phyloP scores from a whole-genome alignment of 768 basidiomycete species.

The Boletus subparvulus region DNA sequence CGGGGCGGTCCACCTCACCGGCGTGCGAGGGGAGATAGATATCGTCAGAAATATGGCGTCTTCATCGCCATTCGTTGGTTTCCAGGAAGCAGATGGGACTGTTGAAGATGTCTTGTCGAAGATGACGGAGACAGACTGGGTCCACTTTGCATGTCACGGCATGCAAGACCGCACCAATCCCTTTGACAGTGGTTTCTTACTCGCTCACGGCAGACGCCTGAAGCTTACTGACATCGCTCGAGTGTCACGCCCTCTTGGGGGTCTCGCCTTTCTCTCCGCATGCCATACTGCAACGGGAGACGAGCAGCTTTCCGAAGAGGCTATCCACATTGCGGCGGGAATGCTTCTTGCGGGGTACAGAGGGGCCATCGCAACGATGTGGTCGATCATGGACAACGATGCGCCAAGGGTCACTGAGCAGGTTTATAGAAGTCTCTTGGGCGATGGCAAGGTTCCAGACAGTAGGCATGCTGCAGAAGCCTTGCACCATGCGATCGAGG shows the following conservation, averaged over 20 bases:
- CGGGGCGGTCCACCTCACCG: background rate
- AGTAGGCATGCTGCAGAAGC: no score
- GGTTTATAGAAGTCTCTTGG: no score
- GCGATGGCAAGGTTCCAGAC: no score
- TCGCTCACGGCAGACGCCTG: background rate
- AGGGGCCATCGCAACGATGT: no score
- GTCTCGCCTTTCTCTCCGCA: slow-evolving; percentile 26
- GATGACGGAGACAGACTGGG: slow-evolving; percentile 3
- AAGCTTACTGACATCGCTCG: background rate
- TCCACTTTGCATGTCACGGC: slow-evolving; percentile 36
- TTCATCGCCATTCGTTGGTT: background rate
- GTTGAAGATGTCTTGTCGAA: background rate
- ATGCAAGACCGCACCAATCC: slow-evolving; percentile 20
- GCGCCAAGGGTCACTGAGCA: no score
- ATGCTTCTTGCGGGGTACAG: no score
- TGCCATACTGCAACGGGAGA: background rate
- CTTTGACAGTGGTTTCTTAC: slow-evolving; percentile 18
- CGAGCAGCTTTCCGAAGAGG: background rate
- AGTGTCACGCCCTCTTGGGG: slow-evolving; percentile 6
- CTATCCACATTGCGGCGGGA: no score
- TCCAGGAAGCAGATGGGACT: background rate
- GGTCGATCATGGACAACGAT: no score
- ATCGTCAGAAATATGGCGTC: slow-evolving; percentile 2
- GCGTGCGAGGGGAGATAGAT: slow-evolving; percentile 16
- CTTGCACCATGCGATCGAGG: no score